Percentiles rank a stretch among this genome's conserved stretches.
phyloP scores from a whole-genome alignment of 345 rosid genomes.

The Isatis tinctoria region DNA sequence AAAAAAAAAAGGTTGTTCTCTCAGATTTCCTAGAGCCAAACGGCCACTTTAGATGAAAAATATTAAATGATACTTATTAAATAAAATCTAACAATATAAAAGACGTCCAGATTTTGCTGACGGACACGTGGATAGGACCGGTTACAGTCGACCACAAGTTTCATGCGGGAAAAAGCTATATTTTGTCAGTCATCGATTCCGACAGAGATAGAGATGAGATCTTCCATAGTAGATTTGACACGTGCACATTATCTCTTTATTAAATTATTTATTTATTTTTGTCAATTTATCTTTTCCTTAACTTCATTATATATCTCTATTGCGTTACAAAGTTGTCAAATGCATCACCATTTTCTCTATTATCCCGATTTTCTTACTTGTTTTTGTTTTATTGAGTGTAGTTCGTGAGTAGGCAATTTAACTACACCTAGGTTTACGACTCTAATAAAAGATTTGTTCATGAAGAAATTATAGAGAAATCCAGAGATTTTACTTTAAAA shows the following conservation, averaged over 20 bases:
- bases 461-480: not conserved
- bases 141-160: not conserved
- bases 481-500: not conserved
- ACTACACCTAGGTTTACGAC: not conserved
- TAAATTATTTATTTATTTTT: not conserved
- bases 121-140: conserved; percentile 10
- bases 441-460: not conserved
- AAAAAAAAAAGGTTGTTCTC: not conserved
- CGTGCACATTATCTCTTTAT: not conserved
- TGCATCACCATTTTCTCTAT: not conserved
- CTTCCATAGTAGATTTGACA: not conserved
- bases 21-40: conserved; percentile 11
- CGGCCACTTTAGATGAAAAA: not conserved
- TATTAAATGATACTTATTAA: not conserved
- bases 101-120: not conserved
- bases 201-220: conserved; percentile 10
- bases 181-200: conserved; percentile 15
- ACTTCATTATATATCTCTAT: not conserved
- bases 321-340: not conserved
- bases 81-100: not conserved
- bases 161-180: conserved; percentile 1
- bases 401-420: not conserved
- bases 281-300: not conserved
- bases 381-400: not conserved
- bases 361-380: not conserved